Evolutionary conservation across 306 rosid genomes (phyloP).

Genomic region (Begonia fuchsioides): DNA sequence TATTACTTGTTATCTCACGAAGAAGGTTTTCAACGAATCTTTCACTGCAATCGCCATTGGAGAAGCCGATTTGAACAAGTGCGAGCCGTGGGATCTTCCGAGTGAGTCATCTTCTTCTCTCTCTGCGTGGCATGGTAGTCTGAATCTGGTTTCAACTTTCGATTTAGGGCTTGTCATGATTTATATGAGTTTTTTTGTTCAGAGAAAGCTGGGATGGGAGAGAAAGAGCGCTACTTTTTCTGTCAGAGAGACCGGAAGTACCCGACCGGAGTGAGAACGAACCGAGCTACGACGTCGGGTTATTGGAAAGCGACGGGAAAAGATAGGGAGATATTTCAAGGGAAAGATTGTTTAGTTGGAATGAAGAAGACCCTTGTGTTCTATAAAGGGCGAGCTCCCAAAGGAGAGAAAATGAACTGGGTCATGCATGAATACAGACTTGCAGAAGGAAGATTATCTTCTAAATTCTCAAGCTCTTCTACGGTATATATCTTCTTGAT

Average conservation of each 20-base stretch:
- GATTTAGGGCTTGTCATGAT: not conserved
- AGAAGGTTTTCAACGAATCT: conserved; percentile 39
- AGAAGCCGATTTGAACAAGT: conserved; percentile 86
- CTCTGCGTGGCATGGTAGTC: not conserved
- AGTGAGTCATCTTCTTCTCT: conserved; percentile 19
- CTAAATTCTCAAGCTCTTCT: conserved; percentile 25
- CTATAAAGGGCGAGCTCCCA: conserved; percentile 89
- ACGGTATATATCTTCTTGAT: conserved; percentile 34
- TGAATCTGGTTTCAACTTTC: not conserved
- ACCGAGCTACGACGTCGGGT: conserved; percentile 80
- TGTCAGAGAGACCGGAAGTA: conserved; percentile 81
- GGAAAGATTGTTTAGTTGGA: conserved; percentile 53
- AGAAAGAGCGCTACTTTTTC: conserved; percentile 89
- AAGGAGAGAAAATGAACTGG: conserved; percentile 87
- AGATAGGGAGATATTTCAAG: conserved; percentile 61
- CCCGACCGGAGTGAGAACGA: conserved; percentile 91
- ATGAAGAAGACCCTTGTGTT: conserved; percentile 97
- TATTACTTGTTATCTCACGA: conserved; percentile 40
- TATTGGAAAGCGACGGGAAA: conserved; percentile 99
- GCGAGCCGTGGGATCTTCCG: conserved; percentile 94
- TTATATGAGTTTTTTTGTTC: not conserved
- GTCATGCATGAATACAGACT: conserved; percentile 92
- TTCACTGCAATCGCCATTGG: conserved; percentile 73
- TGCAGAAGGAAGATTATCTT: conserved; percentile 31
- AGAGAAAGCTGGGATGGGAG: conserved; percentile 95